A percentile compares a stretch with the other conserved stretches of the same genome.
These are phyloP conservation scores for Daedaleopsis nitida DNA, from an alignment of 768 basidiomycete species.

Conservation along the genomic window DNA sequence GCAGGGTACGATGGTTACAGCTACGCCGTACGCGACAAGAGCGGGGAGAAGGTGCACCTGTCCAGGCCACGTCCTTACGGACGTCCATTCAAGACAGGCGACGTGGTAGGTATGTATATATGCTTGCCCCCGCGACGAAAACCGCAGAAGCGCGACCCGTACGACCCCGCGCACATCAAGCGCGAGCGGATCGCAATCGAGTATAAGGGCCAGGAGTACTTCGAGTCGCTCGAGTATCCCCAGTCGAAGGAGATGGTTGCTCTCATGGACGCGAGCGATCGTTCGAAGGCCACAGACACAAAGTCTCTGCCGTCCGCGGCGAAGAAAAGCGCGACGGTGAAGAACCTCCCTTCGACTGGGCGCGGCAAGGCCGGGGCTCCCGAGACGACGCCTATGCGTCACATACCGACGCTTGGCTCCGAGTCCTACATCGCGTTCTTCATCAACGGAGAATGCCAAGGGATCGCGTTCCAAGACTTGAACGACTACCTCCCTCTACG, in stretches of 20 bases:
- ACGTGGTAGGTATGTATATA: constrained; percentile 93
- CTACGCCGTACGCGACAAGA: constrained; percentile 89
- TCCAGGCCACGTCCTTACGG: constrained; percentile 84
- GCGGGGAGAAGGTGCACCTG: constrained; percentile 87
- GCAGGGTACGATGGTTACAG: constrained; percentile 93
- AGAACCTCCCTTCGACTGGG: constrained; percentile 63
- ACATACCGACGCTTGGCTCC: constrained; percentile 63
- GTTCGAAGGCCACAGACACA: constrained; percentile 57
- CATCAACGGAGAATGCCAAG: constrained; percentile 85
- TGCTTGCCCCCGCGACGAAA: constrained; percentile 74
- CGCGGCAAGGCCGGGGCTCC: constrained; percentile 39
- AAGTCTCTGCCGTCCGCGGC: constrained; percentile 56
- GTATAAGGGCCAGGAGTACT: constrained; percentile 96
- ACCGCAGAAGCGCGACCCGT: constrained; percentile 60
- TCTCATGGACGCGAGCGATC: constrained; percentile 70
- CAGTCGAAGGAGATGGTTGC: constrained; percentile 90
- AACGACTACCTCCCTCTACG: constrained; percentile 89
- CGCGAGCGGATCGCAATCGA: constrained; percentile 93
- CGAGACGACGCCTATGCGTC: constrained; percentile 45
- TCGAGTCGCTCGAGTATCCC: constrained; percentile 89
- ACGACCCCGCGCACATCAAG: constrained; percentile 81
- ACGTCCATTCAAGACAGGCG: constrained; percentile 70
- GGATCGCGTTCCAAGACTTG: constrained; percentile 82
- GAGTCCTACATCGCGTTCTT: constrained; percentile 86
- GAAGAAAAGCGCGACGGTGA: constrained; percentile 71